Conservation (phyloP, 2,329 filamentous ascomycete species). For the Colletotrichum falcatum region DNA sequence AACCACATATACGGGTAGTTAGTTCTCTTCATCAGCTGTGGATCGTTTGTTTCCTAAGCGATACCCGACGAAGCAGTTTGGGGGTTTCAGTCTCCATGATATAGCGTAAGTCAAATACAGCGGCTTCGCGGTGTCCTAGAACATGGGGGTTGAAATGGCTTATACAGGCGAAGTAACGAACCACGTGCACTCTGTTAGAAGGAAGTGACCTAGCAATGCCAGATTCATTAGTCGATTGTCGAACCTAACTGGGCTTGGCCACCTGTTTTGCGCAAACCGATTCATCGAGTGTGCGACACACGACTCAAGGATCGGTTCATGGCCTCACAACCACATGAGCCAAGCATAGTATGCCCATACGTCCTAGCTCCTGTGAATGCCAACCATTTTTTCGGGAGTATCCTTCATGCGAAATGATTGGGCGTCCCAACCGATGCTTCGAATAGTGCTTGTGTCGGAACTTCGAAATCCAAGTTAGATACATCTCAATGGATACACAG, state of each 20-base stretch:
- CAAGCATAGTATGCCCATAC: neutral
- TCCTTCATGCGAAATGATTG: neutral
- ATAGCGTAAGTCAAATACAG: neutral
- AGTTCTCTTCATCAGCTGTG: too few relatives aligned
- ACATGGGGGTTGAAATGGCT: neutral
- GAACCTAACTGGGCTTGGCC: neutral
- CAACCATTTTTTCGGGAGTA: too few relatives aligned
- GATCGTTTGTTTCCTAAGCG: neutral
- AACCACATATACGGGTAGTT: neutral
- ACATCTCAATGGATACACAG: neutral
- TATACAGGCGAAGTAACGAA: neutral
- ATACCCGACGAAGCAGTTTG: neutral
- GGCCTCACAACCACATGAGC: neutral
- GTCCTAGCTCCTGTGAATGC: too few relatives aligned
- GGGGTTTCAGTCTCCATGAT: neutral
- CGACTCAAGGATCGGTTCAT: slow-evolving; percentile 4
- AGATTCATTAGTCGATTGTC: neutral
- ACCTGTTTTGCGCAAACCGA: neutral
- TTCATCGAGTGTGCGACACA: neutral
- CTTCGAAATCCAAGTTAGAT: neutral
- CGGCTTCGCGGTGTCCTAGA: neutral
- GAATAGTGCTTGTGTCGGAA: neutral
- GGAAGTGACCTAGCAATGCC: too few relatives aligned
- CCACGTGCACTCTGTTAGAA: too few relatives aligned
- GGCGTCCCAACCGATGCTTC: neutral